phyloP scores from a whole-genome alignment of 208 protist species.

The Lotmaria passim region DNA sequence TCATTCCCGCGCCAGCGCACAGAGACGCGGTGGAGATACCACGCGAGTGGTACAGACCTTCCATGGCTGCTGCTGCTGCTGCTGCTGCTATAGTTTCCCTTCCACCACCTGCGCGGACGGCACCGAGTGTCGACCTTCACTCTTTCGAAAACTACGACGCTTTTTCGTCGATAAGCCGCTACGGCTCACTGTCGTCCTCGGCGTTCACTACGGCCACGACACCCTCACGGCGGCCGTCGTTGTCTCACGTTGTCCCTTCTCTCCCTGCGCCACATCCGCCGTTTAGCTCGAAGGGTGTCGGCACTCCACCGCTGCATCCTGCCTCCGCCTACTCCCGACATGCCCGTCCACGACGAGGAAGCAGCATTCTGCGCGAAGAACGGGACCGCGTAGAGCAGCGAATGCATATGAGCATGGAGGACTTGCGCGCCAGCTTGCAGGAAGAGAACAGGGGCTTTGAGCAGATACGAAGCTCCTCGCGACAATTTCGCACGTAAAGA shows the following conservation, averaged over 20 bases:
- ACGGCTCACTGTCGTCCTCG: background rate
- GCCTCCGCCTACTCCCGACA: background rate
- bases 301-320: conserved; percentile 9
- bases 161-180: background rate
- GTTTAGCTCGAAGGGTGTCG: background rate
- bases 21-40: background rate
- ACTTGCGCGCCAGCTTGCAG: conserved; percentile 53
- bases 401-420: conserved; percentile 54
- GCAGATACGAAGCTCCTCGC: conserved; percentile 2
- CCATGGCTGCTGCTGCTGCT: background rate
- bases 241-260: background rate
- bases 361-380: conserved; percentile 71
- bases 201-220: background rate
- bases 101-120: background rate
- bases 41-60: conserved; percentile 12
- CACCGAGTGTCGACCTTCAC: background rate
- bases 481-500: background rate
- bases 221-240: background rate
- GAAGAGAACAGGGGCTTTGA: conserved; percentile 39
- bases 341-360: background rate
- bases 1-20: too few species aligned
- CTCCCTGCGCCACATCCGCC: background rate
- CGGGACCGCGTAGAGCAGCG: conserved; percentile 56
- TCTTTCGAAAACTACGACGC: background rate
- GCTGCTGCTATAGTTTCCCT: background rate